Base-by-base conservation (phyloP, 805 yeast genomes). In the Candida cerambycidarum region DNA sequence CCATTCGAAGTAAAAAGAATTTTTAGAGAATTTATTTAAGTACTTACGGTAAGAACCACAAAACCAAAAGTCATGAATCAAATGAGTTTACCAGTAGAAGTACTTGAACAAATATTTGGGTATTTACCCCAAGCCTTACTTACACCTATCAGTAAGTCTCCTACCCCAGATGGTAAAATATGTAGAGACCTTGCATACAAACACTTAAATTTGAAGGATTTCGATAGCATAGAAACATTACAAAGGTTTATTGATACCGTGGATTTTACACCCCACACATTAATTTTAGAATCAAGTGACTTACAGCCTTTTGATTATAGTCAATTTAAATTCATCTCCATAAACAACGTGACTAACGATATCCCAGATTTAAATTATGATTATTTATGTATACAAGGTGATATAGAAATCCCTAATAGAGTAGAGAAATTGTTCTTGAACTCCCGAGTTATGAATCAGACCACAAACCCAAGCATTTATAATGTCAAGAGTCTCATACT, bases 251-350 rank as follows among this genome's bases (percentile, higher is more conserved):
- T 44, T 2, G 16, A 31, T 18, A 6, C n/a, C 3, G 35, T 27
- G 13, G 34, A 36, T 17, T 44, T 39, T 23, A 10, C 16, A 6
- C 47, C 44, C 11, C 16, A 31, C 17, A 38, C 32, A 11, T 24
- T 44, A 2, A 28, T 28, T n/a, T 29, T 44, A 24, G 44, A 39
- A 4, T 10, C 17, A 2, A 38, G 31, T 28, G 25, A 32, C 11
- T 32, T 36, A 15, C 19, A 27, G 9, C 27, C 14, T 3, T 44
- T 44, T 13, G 36, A 39, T 32, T 39, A 36, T 28, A 5, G 7
- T 14, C 47, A 39, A 17, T 44, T 44, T 32, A 44, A 36, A 17
- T 40, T 21, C 18, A 19, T 44, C n/a, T 30, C 39, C 3, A 37
- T 44, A 2, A 25, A 39, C 2, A 23, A 15, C 4, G 40, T 44